Evolutionary conservation across 257 asterid genomes (phyloP), one percentile per base, ranked within the genome.

Genomic region (Primulina eburnea): DNA sequence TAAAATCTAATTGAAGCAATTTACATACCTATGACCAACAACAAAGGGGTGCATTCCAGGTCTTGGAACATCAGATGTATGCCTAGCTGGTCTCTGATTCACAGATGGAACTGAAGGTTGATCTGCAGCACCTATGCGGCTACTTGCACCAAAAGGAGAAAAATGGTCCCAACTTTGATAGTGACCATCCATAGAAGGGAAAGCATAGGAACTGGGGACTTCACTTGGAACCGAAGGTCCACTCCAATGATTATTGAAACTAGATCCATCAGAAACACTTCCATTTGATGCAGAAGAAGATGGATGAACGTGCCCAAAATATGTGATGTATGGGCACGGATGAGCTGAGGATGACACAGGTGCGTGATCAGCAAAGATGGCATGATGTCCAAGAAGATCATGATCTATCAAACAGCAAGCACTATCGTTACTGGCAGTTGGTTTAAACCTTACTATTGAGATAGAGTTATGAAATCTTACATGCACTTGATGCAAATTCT

Each of bases 281-380:
- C 83, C 86, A 62, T 71, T 79, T 14, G 88, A 86, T 60, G 81
- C 74, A 67, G 95, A 83, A 62, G 93, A 78, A 53, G 95, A 80
- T 56, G 89, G 87, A 63, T 81, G 92, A 56, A 86, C 64, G 60
- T 88, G 90, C 67, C 90, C 90, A 73, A 88, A 73, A 75, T 84
- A 88, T 20, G 95, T 88, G 67, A 88, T 34, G 64, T 88, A 88
- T 3, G 95, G 95, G 78, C 92, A 86, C 34, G 87, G 87, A 81
- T 84, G 90, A 68, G 76, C 69, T 57, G 88, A 76, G 63, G 91
- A 82, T 26, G 90, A 73, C 64, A 81, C 82, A 28, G 88, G 83
- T 18, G 88, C 68, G 72, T 82, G 87, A 58, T 85, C 91, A 69
- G 85, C 84, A 57, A 82, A 81, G 75, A 86, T 67, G 67, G 87